phyloP scores from a whole-genome alignment of 371 early-diverging fungal genomes.

The Mucor lusitanicus region DNA sequence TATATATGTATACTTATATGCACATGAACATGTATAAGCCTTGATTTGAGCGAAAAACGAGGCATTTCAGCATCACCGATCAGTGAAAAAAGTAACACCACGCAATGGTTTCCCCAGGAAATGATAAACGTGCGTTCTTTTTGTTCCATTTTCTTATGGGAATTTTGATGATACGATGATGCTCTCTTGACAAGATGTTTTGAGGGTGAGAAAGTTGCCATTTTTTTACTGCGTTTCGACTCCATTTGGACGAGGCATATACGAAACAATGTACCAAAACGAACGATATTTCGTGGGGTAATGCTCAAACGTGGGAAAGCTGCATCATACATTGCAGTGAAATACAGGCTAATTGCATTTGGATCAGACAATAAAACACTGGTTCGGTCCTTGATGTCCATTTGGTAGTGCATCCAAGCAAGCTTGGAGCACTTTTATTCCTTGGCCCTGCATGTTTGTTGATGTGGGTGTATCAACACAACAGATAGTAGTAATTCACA shows the following conservation, averaged over 20 bases:
- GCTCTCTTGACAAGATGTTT: background rate
- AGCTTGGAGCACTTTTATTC: background rate
- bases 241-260: background rate
- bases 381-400: constrained; percentile 1
- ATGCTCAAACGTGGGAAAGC: background rate
- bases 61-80: background rate
- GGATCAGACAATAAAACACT: background rate
- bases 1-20: background rate
- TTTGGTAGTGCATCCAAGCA: background rate
- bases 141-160: background rate
- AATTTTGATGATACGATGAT: background rate
- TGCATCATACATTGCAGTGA: background rate
- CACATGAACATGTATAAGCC: background rate
- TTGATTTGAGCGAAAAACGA: background rate
- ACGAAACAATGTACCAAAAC: background rate
- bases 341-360: background rate
- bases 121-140: background rate
- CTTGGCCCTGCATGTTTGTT: background rate
- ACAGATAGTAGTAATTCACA: background rate
- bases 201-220: background rate
- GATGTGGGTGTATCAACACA: background rate
- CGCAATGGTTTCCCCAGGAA: background rate
- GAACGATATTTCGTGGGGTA: background rate
- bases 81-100: background rate
- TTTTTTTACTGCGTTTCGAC: background rate